A percentile compares a stretch with the other conserved stretches of the same genome.
Evolutionary conservation across 2,329 filamentous ascomycete species (phyloP).

Genomic region (Colletotrichum ledebouriae): DNA sequence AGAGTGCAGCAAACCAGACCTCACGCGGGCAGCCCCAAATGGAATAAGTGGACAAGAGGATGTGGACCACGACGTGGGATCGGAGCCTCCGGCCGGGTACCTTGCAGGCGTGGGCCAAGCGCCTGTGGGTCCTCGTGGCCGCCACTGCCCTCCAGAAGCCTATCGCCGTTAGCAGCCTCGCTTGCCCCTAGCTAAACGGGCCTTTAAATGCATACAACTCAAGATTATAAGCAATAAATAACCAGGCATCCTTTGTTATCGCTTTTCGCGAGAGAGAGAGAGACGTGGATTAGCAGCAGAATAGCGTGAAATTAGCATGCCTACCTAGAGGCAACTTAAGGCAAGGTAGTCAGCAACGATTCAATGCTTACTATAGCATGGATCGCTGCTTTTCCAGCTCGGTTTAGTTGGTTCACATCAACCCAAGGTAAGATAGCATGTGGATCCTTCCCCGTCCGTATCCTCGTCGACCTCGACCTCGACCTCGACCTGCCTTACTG

Average conservation of each 20-base stretch:
- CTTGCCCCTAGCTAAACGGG: slow-evolving; percentile 30
- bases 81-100: slow-evolving; percentile 39
- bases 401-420: background rate
- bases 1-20: background rate
- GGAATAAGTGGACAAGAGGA: background rate
- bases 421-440: background rate
- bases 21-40: slow-evolving; percentile 15
- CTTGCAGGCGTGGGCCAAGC: slow-evolving; percentile 26
- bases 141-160: slow-evolving; percentile 38
- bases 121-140: slow-evolving; percentile 32
- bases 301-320: too few species aligned
- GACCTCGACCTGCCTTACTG: background rate
- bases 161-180: slow-evolving; percentile 35
- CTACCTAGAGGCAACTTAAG: too few species aligned
- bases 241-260: background rate
- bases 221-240: background rate
- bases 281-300: too few species aligned
- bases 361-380: background rate
- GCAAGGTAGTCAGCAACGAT: slow-evolving; percentile 14
- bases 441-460: slow-evolving; percentile 2
- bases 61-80: slow-evolving; percentile 8
- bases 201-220: slow-evolving; percentile 2
- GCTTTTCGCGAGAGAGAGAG: too few species aligned
- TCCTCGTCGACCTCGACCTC: background rate
- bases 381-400: background rate